Evolutionary conservation across 257 asterid species (phyloP).

Genomic region (Mitragyna speciosa): DNA sequence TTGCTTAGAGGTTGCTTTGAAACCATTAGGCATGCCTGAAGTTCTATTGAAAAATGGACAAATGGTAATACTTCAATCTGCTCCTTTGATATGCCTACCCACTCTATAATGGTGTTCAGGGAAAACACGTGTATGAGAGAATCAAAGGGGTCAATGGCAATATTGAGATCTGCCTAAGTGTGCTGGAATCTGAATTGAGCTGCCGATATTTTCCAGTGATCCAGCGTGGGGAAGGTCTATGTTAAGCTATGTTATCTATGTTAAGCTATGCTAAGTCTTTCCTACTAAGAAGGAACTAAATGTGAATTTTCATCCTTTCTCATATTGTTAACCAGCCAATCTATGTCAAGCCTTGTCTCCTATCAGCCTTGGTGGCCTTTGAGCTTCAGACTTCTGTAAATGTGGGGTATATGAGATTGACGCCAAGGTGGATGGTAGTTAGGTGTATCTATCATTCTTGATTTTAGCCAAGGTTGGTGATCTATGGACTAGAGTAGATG

Average conservation of each 20-base stretch:
- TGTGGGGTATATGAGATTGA: not conserved
- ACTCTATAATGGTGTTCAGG: not conserved
- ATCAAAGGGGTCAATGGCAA: not conserved
- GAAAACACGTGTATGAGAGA: not conserved
- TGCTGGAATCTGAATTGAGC: too few species aligned
- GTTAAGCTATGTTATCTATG: not conserved
- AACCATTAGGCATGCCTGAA: too few species aligned
- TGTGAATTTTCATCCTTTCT: not conserved
- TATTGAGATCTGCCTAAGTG: too few species aligned
- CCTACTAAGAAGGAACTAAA: not conserved
- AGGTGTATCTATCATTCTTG: not conserved
- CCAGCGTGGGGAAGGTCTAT: not conserved
- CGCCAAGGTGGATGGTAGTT: not conserved
- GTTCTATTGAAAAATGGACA: too few species aligned
- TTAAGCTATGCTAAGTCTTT: too few species aligned
- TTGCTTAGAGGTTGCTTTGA: not conserved
- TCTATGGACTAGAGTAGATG: not conserved
- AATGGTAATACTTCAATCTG: not conserved
- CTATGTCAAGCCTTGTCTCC: not conserved
- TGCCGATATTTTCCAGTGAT: too few species aligned
- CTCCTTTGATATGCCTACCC: not conserved
- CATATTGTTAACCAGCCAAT: not conserved
- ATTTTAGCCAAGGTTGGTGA: not conserved
- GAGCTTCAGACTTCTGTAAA: not conserved
- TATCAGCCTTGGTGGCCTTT: not conserved